Base-by-base conservation (phyloP, 176 grass and related monocot genomes). In the Eleusine coracana region DNA sequence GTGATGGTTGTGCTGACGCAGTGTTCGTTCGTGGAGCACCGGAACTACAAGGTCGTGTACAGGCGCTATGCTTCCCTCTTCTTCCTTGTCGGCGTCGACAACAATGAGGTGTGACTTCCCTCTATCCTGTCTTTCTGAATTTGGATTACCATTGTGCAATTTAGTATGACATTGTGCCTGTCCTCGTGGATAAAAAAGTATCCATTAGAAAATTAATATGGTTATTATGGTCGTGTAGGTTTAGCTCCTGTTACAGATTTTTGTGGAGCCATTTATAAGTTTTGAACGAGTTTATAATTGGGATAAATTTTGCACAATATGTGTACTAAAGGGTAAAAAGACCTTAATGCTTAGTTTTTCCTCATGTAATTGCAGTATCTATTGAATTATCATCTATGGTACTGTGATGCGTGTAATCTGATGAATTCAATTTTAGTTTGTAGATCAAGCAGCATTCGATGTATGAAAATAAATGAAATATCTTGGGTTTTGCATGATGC, bases 21-120 rank as follows among this genome's bases (percentile, higher is more conserved):
- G 96, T 98, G 96, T 74, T 98, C 96, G 37, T 98, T 98, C 71
- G 96, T 98, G 68, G 96, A 98, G 89, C 96, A 98, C 83, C 85
- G 96, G 50, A 98, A 98, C 80, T 98, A 98, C 79, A 98, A 98
- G 82, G 84, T 93, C 18, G 96, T 98, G 10, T 98, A 98, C 87
- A 71, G 96, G 79, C 92, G 96, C 75, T 98, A 98, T 70, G 96
- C 96, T 9, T 98, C 96, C 39, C 96, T 98, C 23, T 98, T 98
- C 79, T 98, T 98, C 90, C 83, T 98, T 29, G 96, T 98, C 29
- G 96, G 96, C 51, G 89, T 98, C 17, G 96, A 98, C 89, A 98
- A 95, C 42, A 91, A 98, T 77, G 96, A 98, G 91, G 96, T 98
- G 71, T 20, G 51, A 0, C 34, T 23, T 14, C 48, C 64, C 20